These are phyloP conservation scores for Argentina anserina DNA, from an alignment of 306 rosid genomes.

Conservation along the genomic window DNA sequence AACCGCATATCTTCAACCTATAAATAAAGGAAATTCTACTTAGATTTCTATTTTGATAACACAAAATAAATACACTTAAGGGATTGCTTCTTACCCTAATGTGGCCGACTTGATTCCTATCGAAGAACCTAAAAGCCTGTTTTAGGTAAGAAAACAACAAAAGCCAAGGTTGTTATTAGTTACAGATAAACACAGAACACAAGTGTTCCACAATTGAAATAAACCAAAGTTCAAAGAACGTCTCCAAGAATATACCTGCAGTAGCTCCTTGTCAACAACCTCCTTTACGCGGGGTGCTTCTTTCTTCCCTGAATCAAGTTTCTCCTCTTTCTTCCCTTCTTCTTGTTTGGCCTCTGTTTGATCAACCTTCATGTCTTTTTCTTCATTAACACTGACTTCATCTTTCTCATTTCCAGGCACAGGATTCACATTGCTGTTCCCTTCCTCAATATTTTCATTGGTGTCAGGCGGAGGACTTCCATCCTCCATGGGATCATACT, in stretches of 20 bases:
- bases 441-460: conserved; percentile 31
- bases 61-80: background rate
- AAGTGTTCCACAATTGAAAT: background rate
- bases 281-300: conserved; percentile 48
- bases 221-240: background rate
- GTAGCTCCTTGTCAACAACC: conserved; percentile 67
- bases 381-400: conserved; percentile 35
- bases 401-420: conserved; percentile 50
- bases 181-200: background rate
- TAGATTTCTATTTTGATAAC: conserved; percentile 7
- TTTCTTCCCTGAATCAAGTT: conserved; percentile 45
- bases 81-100: conserved; percentile 55
- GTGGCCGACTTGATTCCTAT: conserved; percentile 73
- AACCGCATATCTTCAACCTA: conserved; percentile 97
- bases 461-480: conserved; percentile 43
- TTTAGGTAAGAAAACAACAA: conserved; percentile 21
- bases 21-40: conserved; percentile 18
- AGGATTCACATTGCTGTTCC: conserved; percentile 24
- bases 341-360: conserved; percentile 41
- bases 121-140: conserved; percentile 94
- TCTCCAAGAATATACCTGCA: conserved; percentile 53
- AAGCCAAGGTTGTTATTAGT: background rate
- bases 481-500: conserved; percentile 67
- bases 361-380: conserved; percentile 34
- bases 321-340: conserved; percentile 41